Evolutionary conservation across 306 rosid genomes (phyloP), one percentile per base, ranked within the genome.

Genomic region (Begonia loranthoides): DNA sequence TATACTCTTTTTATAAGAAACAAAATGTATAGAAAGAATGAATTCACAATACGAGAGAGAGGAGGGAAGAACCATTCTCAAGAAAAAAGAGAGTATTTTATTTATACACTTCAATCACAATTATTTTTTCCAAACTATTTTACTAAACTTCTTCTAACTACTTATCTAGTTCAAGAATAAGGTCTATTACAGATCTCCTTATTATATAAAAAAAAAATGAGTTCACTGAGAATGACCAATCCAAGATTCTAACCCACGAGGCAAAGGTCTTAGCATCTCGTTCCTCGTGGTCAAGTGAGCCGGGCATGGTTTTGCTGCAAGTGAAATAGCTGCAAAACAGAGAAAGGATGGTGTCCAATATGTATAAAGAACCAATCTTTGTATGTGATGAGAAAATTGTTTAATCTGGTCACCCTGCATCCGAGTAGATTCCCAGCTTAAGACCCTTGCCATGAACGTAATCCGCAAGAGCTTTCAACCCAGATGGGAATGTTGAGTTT

Each of bases 371-470:
- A 43, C 4, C 47, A 43, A 12, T 7, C 47, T 43, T 43, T 28
- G 36, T 28, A 28, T 28, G 36, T 28, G 9, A 4, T 28, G 36
- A 28, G 15, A 50, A 50, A 50, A 19, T 33, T 2, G 44, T 13
- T 40, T 33, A 41, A 9, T 11, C 9, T 44, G 15, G 12, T 63
- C 84, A 89, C 95, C 97, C 95, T 45, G 95, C 83, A 74, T 89
- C 97, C 11, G 97, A 77, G 72, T 89, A 89, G 51, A 89, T 89
- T 54, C 97, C 97, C 19, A 89, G 79, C 74, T 85, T 85, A 45
- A 89, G 93, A 59, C 95, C 97, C 75, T 79, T 84, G 79, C 73
- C 64, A 61, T 89, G 97, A 63, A 89, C 94, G 63, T 89, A 85
- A 52, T 85, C 90, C 50, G 95, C 87, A 12, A 89, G 83, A 56